phyloP scores from a whole-genome alignment of 768 basidiomycete species.

The Neoboletus magnificus region DNA sequence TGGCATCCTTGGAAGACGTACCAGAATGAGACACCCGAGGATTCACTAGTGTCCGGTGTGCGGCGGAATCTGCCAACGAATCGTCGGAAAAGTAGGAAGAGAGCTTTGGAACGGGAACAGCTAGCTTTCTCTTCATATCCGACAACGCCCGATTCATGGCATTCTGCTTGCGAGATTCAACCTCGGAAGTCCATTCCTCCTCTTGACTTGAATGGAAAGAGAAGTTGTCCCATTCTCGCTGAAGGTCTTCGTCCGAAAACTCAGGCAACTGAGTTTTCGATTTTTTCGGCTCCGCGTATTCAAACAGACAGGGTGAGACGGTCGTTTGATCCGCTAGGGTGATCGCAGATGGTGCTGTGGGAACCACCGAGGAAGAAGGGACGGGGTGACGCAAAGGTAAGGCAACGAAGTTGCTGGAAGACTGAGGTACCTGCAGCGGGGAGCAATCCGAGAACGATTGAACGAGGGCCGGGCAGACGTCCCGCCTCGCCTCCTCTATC shows the following conservation, averaged over 20 bases:
- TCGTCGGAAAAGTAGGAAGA: conserved; percentile 9
- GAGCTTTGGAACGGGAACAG: conserved; percentile 7
- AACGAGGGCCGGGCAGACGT: conserved; percentile 9
- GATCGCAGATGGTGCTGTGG: not conserved
- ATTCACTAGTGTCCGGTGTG: not conserved
- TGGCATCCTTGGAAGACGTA: not conserved
- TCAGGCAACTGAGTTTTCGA: not conserved
- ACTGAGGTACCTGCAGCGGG: not conserved
- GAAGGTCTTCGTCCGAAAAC: conserved; percentile 9
- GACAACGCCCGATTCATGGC: conserved; percentile 1
- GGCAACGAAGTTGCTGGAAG: not conserved
- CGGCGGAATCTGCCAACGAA: not conserved
- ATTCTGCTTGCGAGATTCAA: conserved; percentile 9
- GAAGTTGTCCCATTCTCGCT: conserved; percentile 12
- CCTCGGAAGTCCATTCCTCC: conserved; percentile 15
- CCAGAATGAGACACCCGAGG: not conserved
- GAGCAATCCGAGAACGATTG: not conserved
- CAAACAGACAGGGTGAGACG: not conserved
- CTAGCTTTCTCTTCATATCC: conserved; percentile 7
- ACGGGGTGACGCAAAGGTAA: no score
- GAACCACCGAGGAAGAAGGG: not conserved
- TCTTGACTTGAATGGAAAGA: conserved; percentile 5
- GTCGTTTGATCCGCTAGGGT: not conserved
- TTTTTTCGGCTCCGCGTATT: not conserved
- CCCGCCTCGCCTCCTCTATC: conserved; percentile 5